phyloP scores from a whole-genome alignment of 1,139 yeast genomes.

The Yarrowia galli region DNA sequence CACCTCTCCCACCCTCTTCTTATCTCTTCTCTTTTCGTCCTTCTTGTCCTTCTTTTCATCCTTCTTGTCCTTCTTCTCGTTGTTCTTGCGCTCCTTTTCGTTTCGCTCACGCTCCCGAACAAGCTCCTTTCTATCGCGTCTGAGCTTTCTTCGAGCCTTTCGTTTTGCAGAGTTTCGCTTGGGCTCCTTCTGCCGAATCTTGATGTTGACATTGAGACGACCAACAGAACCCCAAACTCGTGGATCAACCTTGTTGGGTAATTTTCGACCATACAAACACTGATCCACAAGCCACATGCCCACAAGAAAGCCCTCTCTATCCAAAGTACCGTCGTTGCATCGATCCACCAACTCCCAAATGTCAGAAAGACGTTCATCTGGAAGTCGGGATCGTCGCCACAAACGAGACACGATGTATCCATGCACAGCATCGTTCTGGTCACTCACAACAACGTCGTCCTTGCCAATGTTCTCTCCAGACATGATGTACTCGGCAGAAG shows the following conservation, averaged over 20 bases:
- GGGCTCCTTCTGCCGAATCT: conserved; percentile 43
- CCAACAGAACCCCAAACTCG: conserved; percentile 54
- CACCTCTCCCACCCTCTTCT: conserved; percentile 33
- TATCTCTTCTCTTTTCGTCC: conserved; percentile 12
- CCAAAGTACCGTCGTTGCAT: conserved; percentile 76
- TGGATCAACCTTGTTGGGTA: conserved; percentile 64
- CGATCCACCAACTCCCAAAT: conserved; percentile 86
- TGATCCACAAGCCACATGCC: conserved; percentile 98
- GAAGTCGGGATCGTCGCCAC: conserved; percentile 80
- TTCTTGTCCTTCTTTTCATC: conserved; percentile 27
- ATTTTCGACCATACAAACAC: conserved; percentile 89
- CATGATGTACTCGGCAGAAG: conserved; percentile 38
- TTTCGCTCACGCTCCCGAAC: conserved; percentile 11
- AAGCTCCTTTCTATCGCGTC: conserved; percentile 30
- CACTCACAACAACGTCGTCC: conserved; percentile 4
- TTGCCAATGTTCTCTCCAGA: conserved; percentile 28
- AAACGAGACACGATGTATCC: conserved; percentile 75
- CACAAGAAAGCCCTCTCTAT: conserved; percentile 81
- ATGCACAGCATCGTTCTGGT: conserved; percentile 59
- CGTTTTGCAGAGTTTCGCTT: conserved; percentile 32
- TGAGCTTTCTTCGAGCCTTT: conserved; percentile 23
- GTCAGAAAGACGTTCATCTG: conserved; percentile 64
- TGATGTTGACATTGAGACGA: conserved; percentile 53
- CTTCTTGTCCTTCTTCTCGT: conserved; percentile 34
- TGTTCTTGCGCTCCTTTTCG: conserved; percentile 32